Evolutionary conservation across 495 filamentous ascomycete genomes (phyloP).

Genomic region (Letharia lupina): DNA sequence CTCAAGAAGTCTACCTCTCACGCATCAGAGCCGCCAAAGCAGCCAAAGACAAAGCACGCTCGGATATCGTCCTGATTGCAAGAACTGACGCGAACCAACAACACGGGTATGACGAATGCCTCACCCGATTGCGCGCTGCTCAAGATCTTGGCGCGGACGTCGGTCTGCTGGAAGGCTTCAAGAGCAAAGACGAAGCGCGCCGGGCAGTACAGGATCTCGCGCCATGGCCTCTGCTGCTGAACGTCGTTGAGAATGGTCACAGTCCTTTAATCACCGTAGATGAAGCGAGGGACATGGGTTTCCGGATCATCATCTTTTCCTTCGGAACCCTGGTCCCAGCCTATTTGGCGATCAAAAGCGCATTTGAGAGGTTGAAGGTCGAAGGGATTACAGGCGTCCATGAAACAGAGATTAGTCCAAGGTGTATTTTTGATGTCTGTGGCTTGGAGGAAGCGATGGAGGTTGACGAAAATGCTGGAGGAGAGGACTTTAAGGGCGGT

Average conservation of each 20-base stretch:
- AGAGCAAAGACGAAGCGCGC: slow-evolving; percentile 44
- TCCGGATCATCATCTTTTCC: slow-evolving; percentile 54
- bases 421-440: slow-evolving; percentile 48
- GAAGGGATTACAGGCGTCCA: slow-evolving; percentile 43
- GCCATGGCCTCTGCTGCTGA: slow-evolving; percentile 52
- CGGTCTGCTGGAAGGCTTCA: slow-evolving; percentile 57
- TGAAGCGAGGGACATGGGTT: slow-evolving; percentile 54
- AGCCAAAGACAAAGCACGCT: slow-evolving; percentile 40
- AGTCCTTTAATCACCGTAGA: slow-evolving; percentile 48
- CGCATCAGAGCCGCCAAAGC: slow-evolving; percentile 48
- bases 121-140: slow-evolving; percentile 47
- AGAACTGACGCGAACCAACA: slow-evolving; percentile 59
- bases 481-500: slow-evolving; percentile 38
- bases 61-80: slow-evolving; percentile 60
- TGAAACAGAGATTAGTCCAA: slow-evolving; percentile 37
- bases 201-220: slow-evolving; percentile 47
- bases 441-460: slow-evolving; percentile 50
- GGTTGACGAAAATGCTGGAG: slow-evolving; percentile 49
- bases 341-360: slow-evolving; percentile 43
- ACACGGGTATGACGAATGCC: slow-evolving; percentile 53
- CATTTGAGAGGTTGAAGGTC: slow-evolving; percentile 38
- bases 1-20: slow-evolving; percentile 40
- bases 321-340: slow-evolving; percentile 45
- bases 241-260: slow-evolving; percentile 56
- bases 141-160: slow-evolving; percentile 53